Conservation (phyloP, 768 basidiomycete species). For the Glaciozyma antarctica region DNA sequence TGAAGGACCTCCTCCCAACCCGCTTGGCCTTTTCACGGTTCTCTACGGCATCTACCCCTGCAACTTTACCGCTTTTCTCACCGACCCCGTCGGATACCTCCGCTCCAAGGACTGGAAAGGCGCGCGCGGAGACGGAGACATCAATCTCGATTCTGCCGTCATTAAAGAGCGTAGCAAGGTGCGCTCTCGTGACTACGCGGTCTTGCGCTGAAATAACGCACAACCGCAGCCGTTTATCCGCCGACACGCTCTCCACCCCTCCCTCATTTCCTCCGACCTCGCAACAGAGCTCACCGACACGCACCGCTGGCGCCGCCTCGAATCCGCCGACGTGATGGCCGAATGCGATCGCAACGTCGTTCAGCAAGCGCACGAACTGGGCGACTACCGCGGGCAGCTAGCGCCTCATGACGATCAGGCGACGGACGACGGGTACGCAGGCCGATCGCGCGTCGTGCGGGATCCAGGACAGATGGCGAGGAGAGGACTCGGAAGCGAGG, state of each 20-base stretch:
- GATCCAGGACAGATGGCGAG: no score
- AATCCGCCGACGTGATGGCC: conserved; percentile 54
- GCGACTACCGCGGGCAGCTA: neutral
- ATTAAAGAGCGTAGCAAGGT: conserved; percentile 68
- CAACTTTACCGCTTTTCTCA: conserved; percentile 72
- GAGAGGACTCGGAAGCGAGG: no score
- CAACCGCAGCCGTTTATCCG: conserved; percentile 54
- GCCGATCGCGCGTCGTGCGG: no score
- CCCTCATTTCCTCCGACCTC: conserved; percentile 59
- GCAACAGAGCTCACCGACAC: conserved; percentile 54
- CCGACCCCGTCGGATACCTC: conserved; percentile 58
- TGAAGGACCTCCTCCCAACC: conserved; percentile 44
- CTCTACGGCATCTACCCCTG: conserved; percentile 87
- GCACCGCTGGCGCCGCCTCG: conserved; percentile 53
- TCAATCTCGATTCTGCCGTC: conserved; percentile 57
- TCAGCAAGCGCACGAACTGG: conserved; percentile 37
- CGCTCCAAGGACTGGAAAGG: conserved; percentile 46
- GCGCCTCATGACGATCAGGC: no score
- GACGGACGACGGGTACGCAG: no score
- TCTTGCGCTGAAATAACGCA: neutral
- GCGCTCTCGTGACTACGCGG: conserved; percentile 27
- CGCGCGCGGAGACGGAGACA: conserved; percentile 54
- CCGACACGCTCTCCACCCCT: conserved; percentile 62
- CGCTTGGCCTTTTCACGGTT: conserved; percentile 60
- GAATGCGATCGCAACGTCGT: conserved; percentile 62